Base-by-base conservation (phyloP, 1,284 basidiomycete genomes). In the Hortiboletus rubellus region DNA sequence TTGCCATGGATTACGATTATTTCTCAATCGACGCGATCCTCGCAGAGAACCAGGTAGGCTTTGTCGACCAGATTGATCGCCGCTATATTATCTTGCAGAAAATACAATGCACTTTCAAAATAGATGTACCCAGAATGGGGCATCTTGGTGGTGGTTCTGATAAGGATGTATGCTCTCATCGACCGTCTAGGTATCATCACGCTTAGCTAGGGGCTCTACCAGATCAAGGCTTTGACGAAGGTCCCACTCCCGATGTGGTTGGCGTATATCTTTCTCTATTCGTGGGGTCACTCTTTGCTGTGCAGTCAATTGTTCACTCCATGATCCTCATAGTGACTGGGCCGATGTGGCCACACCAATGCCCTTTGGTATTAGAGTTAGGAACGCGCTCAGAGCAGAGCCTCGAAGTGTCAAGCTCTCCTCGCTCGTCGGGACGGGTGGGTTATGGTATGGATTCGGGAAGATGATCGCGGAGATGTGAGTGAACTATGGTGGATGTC, bases 401-500 rank as follows among this genome's bases (percentile, higher is more conserved):
- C 81, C 93, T 12, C 81, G 83, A 27, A 91, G 89, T 60, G 92
- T 96, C 54, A 86, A 84, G 53, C 78, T 96, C 5, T 84, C 89
- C 5, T 82, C 80, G 37, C 82, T 94, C 4, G 92, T 96, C 5
- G 94, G 94, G 7, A 85, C 86, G n/a, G 91, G 90, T 8, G 91
- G 92, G 5, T 76, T 86, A 64, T 96, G 94, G 94, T 96, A 96
- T 70, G 87, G 87, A 3, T 94, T 94, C 71, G 94, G 94, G 14
- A 85, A 86, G 67, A 84, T 85, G 64, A 84, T 95, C 58, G 89
- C 88, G 75, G 85, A 87, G 52, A 81, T 95, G 92, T 92, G 36
- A 46, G 53, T 6, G 14, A 67, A 64, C 85, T 77, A 8, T 6
- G 27, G 40, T 34, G 44, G 17, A 42, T 27, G 27, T 55, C 12